Base-by-base conservation (phyloP, 2,329 filamentous ascomycete species). In the Nannizziopsis arthrosporioides region DNA sequence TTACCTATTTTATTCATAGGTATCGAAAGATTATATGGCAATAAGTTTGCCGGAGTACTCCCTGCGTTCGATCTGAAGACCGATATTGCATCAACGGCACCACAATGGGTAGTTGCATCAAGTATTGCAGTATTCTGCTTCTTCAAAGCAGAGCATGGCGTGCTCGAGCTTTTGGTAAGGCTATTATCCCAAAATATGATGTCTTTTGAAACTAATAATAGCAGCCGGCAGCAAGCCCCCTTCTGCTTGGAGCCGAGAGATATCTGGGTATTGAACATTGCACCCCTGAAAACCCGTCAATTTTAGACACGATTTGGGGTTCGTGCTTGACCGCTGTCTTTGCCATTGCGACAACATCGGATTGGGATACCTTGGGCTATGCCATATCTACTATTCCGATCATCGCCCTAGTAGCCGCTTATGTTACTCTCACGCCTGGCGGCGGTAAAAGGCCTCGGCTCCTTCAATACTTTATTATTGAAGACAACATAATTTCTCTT, bases 191-290 rank as follows among this genome's bases (percentile, higher is more conserved):
- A 9, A 17, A 32, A 2, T 19, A 31, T 2, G 9, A 37, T 14
- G 19, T 34, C 3, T 7, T 34, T 17, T 19, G 17, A 22, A 40
- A 17, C 39, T 47, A 39, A 50, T 17, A 14, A 37, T 6, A 42
- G 19, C 40, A 66, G 61, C 64, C 64, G 11, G 57, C 48, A 15
- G 56, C 65, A 38, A 60, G 56, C 34, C 65, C 64, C 2, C 53
- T 66, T 2, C 55, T 67, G 22, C 41, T 62, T 32, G 27, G 58
- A 12, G 52, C 49, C 5, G 55, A 62, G 11, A 57, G 41, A 32
- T 54, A 57, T 50, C 44, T 58, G 19, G 53, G 49, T 40, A 44
- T 42, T 32, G 22, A 36, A 2, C 46, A 42, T 12, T 19, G n/a
- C 15, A 45, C 35, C 17, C 44, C 50, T 18, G 18, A 22, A 12